phyloP scores from a whole-genome alignment of 2,329 filamentous ascomycete species.

The Eutypella sp. region DNA sequence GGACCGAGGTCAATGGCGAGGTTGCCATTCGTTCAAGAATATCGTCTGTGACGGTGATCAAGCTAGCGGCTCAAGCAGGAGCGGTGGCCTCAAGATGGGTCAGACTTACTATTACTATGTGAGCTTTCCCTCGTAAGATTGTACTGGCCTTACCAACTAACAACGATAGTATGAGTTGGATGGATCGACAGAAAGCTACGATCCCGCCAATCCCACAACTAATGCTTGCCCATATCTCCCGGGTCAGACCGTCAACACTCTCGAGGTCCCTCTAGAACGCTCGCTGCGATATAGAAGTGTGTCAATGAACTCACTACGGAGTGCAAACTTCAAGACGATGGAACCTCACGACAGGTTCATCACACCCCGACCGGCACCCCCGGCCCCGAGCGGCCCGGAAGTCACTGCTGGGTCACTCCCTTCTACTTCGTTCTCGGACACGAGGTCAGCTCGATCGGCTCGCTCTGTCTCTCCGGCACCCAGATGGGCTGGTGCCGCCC shows the following conservation, averaged over 20 bases:
- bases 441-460: conserved; percentile 37
- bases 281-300: conserved; percentile 55
- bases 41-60: conserved; percentile 75
- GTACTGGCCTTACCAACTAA: conserved; percentile 15
- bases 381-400: conserved; percentile 38
- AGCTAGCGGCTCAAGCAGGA: conserved; percentile 51
- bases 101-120: conserved; percentile 95
- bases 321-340: conserved; percentile 65
- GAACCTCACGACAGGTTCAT: conserved; percentile 72
- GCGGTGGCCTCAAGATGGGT: conserved; percentile 85
- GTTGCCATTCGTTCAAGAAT: conserved; percentile 80
- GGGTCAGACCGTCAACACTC: conserved; percentile 79
- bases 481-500: conserved; percentile 39
- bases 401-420: conserved; percentile 30
- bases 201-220: conserved; percentile 67
- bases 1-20: conserved; percentile 74
- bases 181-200: conserved; percentile 70
- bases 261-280: conserved; percentile 73
- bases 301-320: conserved; percentile 57
- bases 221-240: conserved; percentile 80
- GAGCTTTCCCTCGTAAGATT: conserved; percentile 29
- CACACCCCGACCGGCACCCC: conserved; percentile 57
- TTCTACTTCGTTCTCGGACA: conserved; percentile 24
- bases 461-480: conserved; percentile 46
- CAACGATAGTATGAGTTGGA: conserved; percentile 71